Base-by-base conservation (phyloP, 768 basidiomycete species). In the Lepiota venenata region DNA sequence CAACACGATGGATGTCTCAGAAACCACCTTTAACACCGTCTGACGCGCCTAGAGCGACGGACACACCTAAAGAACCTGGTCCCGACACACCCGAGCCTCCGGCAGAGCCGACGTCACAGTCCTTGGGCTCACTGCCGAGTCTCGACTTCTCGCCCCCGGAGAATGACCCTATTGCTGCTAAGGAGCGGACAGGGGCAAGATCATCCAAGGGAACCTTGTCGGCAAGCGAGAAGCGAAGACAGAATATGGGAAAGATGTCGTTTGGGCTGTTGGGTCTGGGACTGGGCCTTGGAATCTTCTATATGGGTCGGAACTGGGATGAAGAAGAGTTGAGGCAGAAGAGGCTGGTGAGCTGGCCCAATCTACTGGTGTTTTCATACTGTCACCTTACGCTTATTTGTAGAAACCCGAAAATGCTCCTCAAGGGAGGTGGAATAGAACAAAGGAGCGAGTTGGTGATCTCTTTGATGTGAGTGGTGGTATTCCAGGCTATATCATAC, bases 241-340 rank as follows among this genome's bases (percentile, higher is more conserved):
- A 80, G 58, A 70, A 77, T 56, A 68, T 85, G 61, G 77, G 81
- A 4, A 72, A 87, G 35, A 61, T 84, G 1, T 75, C 81, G 16
- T 63, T 88, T 41, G 81, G 67, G 0, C 41, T 85, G 32, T 64
- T 90, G 6, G 71, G 75, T 3, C 63, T 84, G 10, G 90, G 80
- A 3, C 67, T 87, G 3, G 78, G 80, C 2, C 78, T 71, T 12
- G 80, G 81, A 39, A 75, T 77, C 1, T 74, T 83, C 45, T 86
- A 86, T 56, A 76, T 91, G 63, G 93, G 92, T 0, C 76, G 87
- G 43, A 87, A 89, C 41, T 95, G 90, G 88, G 83, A 84, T 14
- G 78, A 75, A 52, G 83, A 83, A 2, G 89, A 92, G 69, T 72
- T 91, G 60, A 79, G 78, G 65, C 70, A 63, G 44, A 83, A 81